A percentile compares a stretch with the other conserved stretches of the same genome.
Conservation (phyloP, 371 early-diverging fungal species). For the Apophysomyces elegans region DNA sequence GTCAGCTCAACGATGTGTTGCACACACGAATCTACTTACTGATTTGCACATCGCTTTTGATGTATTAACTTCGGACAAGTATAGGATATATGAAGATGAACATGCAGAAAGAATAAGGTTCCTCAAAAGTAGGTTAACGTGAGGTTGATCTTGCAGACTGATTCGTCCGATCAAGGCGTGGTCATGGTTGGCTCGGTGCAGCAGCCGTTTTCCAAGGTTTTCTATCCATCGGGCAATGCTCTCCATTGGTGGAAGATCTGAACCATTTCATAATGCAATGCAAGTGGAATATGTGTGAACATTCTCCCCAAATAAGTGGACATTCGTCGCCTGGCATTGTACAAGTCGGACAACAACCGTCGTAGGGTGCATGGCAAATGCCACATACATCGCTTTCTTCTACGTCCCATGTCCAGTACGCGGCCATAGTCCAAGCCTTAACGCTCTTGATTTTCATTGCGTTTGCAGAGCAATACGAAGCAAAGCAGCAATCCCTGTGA, state of each 20-base stretch:
- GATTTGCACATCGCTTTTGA: no score
- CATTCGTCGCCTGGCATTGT: constrained; percentile 89
- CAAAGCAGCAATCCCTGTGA: no score
- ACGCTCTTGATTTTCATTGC: constrained; percentile 43
- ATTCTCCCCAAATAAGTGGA: constrained; percentile 85
- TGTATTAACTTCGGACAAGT: no score
- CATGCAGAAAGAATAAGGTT: no score
- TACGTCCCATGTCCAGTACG: constrained; percentile 51
- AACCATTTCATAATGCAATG: constrained; percentile 90
- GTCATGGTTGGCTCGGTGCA: constrained; percentile 11
- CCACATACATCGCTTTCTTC: constrained; percentile 71
- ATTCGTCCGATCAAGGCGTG: no score
- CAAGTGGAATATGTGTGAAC: constrained; percentile 89
- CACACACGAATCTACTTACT: no score
- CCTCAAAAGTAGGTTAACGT: no score
- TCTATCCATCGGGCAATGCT: constrained; percentile 88
- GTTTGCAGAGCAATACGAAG: background rate
- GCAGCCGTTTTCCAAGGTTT: constrained; percentile 67
- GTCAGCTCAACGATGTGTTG: no score
- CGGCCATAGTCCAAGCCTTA: constrained; percentile 42
- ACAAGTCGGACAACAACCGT: constrained; percentile 83
- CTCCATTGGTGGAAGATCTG: constrained; percentile 63
- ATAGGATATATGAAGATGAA: no score
- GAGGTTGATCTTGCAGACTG: no score
- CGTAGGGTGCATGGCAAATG: constrained; percentile 81